Conservation (phyloP, 768 basidiomycete species). For the Boletales sp. region DNA sequence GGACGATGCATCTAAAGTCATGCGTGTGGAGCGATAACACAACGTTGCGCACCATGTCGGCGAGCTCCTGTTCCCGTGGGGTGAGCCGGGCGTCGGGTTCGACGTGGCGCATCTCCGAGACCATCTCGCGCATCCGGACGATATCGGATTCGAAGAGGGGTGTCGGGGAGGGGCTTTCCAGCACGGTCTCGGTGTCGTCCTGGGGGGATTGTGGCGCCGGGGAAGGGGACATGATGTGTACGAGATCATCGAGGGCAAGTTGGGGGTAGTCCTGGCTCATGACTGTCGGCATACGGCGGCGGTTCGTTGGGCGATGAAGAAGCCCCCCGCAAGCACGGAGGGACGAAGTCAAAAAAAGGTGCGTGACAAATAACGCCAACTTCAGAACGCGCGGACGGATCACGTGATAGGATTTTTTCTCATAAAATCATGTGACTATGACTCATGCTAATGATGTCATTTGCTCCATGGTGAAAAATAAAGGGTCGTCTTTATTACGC, state of each 20-base stretch:
- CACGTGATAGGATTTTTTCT: slow-evolving; percentile 30
- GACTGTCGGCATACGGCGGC: neutral
- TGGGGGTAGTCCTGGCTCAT: slow-evolving; percentile 37
- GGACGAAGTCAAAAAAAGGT: slow-evolving; percentile 30
- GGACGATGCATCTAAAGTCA: slow-evolving; percentile 1
- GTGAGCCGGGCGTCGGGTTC: slow-evolving; percentile 23
- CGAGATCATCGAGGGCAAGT: slow-evolving; percentile 53
- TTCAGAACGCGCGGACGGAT: slow-evolving; percentile 31
- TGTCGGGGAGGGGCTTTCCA: slow-evolving; percentile 30
- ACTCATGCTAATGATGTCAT: too few species aligned
- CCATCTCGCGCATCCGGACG: slow-evolving; percentile 43
- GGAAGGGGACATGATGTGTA: slow-evolving; percentile 51
- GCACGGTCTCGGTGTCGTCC: slow-evolving; percentile 20
- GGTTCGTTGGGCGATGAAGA: slow-evolving; percentile 7
- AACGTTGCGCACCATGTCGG: slow-evolving; percentile 51
- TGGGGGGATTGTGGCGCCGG: slow-evolving; percentile 32
- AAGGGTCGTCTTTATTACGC: neutral
- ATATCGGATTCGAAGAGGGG: slow-evolving; percentile 47
- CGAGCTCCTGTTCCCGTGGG: slow-evolving; percentile 48
- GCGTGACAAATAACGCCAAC: slow-evolving; percentile 32
- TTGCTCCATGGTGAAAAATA: too few species aligned
- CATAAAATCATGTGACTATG: slow-evolving; percentile 22
- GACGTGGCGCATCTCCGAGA: slow-evolving; percentile 41
- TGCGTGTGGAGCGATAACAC: slow-evolving; percentile 6
- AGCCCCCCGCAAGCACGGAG: slow-evolving; percentile 6